A percentile compares a stretch with the other conserved stretches of the same genome.
phyloP scores from a whole-genome alignment of 768 basidiomycete species.

The Aureoboletus auriporus region DNA sequence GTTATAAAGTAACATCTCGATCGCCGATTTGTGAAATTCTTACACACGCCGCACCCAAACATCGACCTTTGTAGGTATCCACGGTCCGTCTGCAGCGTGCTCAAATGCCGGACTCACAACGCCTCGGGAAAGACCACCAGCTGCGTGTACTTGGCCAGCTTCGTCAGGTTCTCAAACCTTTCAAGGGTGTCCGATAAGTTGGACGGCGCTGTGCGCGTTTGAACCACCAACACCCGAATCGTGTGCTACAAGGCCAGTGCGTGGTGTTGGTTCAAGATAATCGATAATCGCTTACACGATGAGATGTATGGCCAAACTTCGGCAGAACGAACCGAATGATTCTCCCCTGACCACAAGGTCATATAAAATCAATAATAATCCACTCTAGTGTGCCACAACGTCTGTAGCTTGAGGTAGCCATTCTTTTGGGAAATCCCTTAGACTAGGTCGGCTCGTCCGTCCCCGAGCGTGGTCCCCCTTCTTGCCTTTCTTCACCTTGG shows the following conservation, averaged over 20 bases:
- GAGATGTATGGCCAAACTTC: too few species aligned
- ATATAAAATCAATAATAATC: neutral
- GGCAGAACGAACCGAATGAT: too few species aligned
- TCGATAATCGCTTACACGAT: too few species aligned
- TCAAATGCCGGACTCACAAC: conserved; percentile 37
- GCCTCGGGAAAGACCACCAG: conserved; percentile 57
- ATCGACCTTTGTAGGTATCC: too few species aligned
- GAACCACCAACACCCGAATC: conserved; percentile 50
- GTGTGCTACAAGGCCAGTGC: too few species aligned
- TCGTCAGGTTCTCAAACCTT: conserved; percentile 46
- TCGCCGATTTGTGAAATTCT: conserved; percentile 52
- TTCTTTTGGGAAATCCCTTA: conserved; percentile 79
- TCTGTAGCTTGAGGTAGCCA: conserved; percentile 56
- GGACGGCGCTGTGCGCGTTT: conserved; percentile 46
- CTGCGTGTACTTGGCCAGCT: conserved; percentile 41
- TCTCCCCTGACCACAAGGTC: too few species aligned
- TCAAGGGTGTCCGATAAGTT: conserved; percentile 42
- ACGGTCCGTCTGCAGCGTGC: conserved; percentile 35
- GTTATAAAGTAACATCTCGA: conserved; percentile 50
- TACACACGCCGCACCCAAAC: too few species aligned
- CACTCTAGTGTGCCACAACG: too few species aligned
- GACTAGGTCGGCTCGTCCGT: conserved; percentile 54
- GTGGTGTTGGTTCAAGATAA: too few species aligned
- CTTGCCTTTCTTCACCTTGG: conserved; percentile 68
- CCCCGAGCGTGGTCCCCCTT: conserved; percentile 64